These are phyloP conservation scores for Aspergillus campestris DNA, from an alignment of 495 filamentous ascomycete species.

Conservation along the genomic window DNA sequence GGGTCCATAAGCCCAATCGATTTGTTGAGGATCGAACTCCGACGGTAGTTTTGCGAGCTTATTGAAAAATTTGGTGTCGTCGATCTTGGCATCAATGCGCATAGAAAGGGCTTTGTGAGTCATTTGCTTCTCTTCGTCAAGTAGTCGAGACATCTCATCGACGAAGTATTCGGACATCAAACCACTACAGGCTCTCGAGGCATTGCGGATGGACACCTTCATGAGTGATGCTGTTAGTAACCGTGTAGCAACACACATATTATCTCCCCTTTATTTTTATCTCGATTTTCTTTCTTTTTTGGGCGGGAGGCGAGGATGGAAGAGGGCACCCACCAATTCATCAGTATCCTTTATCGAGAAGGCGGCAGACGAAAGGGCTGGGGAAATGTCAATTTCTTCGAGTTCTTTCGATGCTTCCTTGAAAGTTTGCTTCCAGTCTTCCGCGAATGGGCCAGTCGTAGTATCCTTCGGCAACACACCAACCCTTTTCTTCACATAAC, in stretches of 20 bases:
- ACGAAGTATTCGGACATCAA: constrained; percentile 91
- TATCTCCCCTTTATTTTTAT: not conserved
- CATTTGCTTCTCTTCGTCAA: constrained; percentile 94
- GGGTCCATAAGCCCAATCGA: constrained; percentile 92
- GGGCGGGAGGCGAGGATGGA: not conserved
- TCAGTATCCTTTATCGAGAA: constrained; percentile 95
- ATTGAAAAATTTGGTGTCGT: constrained; percentile 87
- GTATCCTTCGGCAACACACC: constrained; percentile 77
- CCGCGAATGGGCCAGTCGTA: constrained; percentile 80
- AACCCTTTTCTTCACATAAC: constrained; percentile 62
- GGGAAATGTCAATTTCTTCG: constrained; percentile 80
- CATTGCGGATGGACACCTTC: constrained; percentile 80
- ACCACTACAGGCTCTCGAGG: constrained; percentile 84
- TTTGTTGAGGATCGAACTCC: constrained; percentile 81
- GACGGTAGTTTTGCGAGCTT: constrained; percentile 70
- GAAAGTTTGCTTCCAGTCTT: constrained; percentile 87
- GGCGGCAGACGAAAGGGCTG: constrained; percentile 70
- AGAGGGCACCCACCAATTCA: constrained; percentile 54
- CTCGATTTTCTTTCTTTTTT: not conserved
- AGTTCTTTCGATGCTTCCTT: constrained; percentile 67
- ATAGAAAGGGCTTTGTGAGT: constrained; percentile 75
- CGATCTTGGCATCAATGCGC: constrained; percentile 83
- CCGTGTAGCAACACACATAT: too few relatives aligned
- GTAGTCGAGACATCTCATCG: constrained; percentile 90
- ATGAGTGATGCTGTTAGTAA: not conserved